A percentile compares a stretch with the other conserved stretches of the same genome.
phyloP scores from a whole-genome alignment of 176 grass and related monocot genomes.

The Bothriochloa decipiens region DNA sequence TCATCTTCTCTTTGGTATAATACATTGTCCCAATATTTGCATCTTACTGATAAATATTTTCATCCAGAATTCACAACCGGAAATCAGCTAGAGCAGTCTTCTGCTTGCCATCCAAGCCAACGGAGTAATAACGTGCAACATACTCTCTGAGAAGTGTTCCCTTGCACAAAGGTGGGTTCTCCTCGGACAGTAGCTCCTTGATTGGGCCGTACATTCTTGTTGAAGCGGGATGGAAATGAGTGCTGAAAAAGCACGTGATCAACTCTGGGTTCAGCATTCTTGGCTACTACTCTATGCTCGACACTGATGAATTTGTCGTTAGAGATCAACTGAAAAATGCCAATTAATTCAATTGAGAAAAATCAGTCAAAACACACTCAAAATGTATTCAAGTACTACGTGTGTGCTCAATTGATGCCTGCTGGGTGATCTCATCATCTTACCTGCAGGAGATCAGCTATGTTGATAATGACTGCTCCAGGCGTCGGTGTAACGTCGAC shows the following conservation, averaged over 20 bases:
- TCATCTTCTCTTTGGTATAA: no score
- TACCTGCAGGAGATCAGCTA: conserved; percentile 67
- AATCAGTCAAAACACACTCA: not conserved
- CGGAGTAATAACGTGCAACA: conserved; percentile 22
- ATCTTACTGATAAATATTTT: not conserved
- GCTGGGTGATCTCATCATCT: not conserved
- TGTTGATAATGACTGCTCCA: conserved; percentile 61
- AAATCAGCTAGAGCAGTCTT: conserved; percentile 48
- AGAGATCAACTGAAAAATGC: conserved; percentile 53
- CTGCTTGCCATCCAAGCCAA: conserved; percentile 42
- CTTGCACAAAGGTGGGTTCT: conserved; percentile 45
- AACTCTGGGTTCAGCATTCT: conserved; percentile 37
- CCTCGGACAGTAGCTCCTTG: conserved; percentile 59
- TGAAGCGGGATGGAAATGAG: conserved; percentile 42
- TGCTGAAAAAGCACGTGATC: conserved; percentile 57
- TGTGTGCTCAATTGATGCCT: not conserved
- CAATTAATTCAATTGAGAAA: not conserved
- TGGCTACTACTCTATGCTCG: conserved; percentile 64
- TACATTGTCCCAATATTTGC: not conserved
- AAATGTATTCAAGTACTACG: no score
- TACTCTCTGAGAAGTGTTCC: conserved; percentile 52
- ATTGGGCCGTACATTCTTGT: conserved; percentile 66
- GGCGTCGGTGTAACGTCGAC: conserved; percentile 46
- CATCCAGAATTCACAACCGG: conserved; percentile 33
- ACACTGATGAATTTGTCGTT: conserved; percentile 62